Evolutionary conservation across 257 asterid species (phyloP), one percentile per base, ranked within the genome.

Genomic region (Petunia secreta): DNA sequence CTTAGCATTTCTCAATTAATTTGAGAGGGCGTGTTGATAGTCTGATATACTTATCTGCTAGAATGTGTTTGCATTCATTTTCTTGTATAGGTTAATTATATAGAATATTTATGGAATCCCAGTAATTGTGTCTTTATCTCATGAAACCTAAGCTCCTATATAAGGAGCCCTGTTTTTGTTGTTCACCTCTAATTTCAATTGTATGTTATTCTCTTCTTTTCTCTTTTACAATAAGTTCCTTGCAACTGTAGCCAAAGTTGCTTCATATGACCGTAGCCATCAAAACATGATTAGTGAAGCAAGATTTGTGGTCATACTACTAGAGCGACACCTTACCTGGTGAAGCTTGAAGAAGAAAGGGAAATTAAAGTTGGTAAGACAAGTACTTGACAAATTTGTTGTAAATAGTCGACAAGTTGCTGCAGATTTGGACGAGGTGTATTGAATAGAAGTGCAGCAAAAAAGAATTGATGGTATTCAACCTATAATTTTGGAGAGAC

Each of bases 51-150:
- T 10, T 69, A 10, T 9, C 16, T 67, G 75, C 43, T 67, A 3
- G 75, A 67, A 67, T 67, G 75, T 48, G 60, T 25, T 71, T 71
- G 11, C 3, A 71, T 34, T 71, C 60, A 48, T 71, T 48, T 34
- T 13, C 25, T 46, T 34, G 25, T 69, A 41, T 4, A 44, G 77
- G 77, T 69, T 25, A 69, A 69, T 10, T 63, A 9, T 69, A 69
- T 69, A 10, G 25, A 25, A 69, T 48, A 34, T 10, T 34, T 25
- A 46, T 48, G 77, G 62, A 34, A 52, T 71, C 58, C 10, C 34
- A 48, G 11, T 34, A 48, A 5, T 34, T 25, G 77, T 7, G 15
- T 6, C 60, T 48, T 71, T 48, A 52, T 48, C 34, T 71, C 34
- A 36, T 34, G 77, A 71, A 10, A 48, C 48, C 60, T 48, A 0